Evolutionary conservation across 495 filamentous ascomycete species (phyloP).

Genomic region (Cercophora newfieldiana): DNA sequence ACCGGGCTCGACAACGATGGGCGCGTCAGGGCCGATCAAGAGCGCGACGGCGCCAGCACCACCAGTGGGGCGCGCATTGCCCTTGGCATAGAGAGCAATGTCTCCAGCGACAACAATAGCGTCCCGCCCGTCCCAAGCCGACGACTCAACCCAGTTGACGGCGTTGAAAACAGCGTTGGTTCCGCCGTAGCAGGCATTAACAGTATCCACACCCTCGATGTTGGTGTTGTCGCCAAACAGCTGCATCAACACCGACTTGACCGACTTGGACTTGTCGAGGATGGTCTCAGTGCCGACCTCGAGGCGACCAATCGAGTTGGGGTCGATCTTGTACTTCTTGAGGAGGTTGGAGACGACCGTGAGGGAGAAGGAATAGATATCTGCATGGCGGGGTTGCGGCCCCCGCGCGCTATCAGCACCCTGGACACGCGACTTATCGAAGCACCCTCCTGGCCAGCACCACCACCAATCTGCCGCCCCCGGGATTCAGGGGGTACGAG

Average conservation of each 20-base stretch:
- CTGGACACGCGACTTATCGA: slow-evolving; percentile 18
- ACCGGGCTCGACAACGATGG: slow-evolving; percentile 87
- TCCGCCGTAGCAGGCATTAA: slow-evolving; percentile 98
- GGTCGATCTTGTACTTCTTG: slow-evolving; percentile 91
- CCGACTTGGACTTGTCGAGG: slow-evolving; percentile 99
- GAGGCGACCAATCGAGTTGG: slow-evolving; percentile 83
- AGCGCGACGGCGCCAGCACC: slow-evolving; percentile 94
- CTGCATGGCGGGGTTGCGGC: slow-evolving; percentile 48
- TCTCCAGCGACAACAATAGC: slow-evolving; percentile 94
- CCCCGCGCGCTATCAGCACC: slow-evolving; percentile 29
- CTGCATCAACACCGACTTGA: slow-evolving; percentile 99
- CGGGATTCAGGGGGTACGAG: background rate
- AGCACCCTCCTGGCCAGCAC: slow-evolving; percentile 6
- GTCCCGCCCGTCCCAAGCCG: slow-evolving; percentile 93
- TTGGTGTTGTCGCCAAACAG: slow-evolving; percentile 86
- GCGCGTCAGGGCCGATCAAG: slow-evolving; percentile 90
- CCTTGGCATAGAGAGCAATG: slow-evolving; percentile 98
- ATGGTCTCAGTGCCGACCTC: slow-evolving; percentile 99
- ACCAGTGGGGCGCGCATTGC: slow-evolving; percentile 90
- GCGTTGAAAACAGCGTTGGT: slow-evolving; percentile 98
- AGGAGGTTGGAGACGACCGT: slow-evolving; percentile 87
- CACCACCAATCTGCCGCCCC: background rate
- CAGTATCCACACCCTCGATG: slow-evolving; percentile 92
- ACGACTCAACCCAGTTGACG: slow-evolving; percentile 97
- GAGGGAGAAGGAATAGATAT: slow-evolving; percentile 96